Base-by-base conservation (phyloP, 768 basidiomycete species). In the Lactarius vividus region DNA sequence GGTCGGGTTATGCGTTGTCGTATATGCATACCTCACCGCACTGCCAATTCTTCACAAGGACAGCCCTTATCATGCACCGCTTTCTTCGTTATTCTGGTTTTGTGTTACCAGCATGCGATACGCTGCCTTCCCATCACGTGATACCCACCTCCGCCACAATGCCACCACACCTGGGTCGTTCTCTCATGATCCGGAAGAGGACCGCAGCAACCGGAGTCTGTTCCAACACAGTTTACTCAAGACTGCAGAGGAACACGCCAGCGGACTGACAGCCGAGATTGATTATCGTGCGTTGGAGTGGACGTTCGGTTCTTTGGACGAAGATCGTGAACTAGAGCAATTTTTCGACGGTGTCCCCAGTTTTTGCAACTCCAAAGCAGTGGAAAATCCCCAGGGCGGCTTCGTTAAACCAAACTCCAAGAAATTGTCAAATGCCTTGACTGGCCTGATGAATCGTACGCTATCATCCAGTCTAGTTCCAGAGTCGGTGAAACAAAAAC, bases 271-370 rank as follows among this genome's bases (percentile, higher is more conserved):
- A 2, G 7, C 65, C n/a, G 18, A 20, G 16, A 62, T 66, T 2
- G 65, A 62, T 39, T n/a, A 58, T 44, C 4, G 10, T 35, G 39
- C 65, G 1, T 35, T 66, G 31, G 18, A 23, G 11, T 66, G 65
- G 65, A 62, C 39, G 7, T 58, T 66, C 20, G 18, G 44, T 0
- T n/a, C 57, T 7, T 35, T 66, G 23, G 57, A 58, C 8, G 61
- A 66, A 53, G 65, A 66, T 37, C 20, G 1, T 1, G 65, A 66
- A 29, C 31, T 62, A 13, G 65, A 66, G 26, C 33, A 62, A 31
- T 66, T 66, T 29, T 66, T 62, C 20, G 65, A 61, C 9, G 65
- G 46, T 18, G 16, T 66, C 20, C 65, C 65, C 29, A 16, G 37
- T 13, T 39, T 66, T 23, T 66, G 56, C 44, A 8, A 1, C 29